Base-by-base conservation (phyloP, 371 early-diverging fungal species). In the Syncephalastrum sp. region DNA sequence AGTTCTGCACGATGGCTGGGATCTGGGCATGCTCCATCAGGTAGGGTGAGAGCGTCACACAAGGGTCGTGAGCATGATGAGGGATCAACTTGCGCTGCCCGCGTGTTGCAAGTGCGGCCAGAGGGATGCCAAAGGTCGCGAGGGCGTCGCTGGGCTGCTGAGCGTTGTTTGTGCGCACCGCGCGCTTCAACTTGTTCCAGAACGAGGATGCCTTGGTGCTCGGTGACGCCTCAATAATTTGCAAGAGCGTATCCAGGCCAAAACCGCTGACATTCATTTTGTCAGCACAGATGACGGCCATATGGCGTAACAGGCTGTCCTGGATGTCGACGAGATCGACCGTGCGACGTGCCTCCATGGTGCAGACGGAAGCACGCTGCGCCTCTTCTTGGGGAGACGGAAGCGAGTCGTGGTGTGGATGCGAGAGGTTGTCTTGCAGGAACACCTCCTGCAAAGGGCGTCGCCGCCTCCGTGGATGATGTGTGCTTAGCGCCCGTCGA, bases 1-100 rank as follows among this genome's bases (percentile, higher is more conserved):
- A 87, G 50, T 82, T 72, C 49, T 96, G 92, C 24, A 97, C 78
- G 73, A 97, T 89, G 53, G 72, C 64, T 33, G 98, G 98, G 25
- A 96, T 83, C 21, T 81, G 75, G 41, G 87, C 77, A 42, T 81
- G 57, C 19, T 61, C 57, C 19, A 63, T 56, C 47, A 67, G 70
- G 50, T 63, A 60, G 33, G 69, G 58, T n/a, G 72, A 47, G 72
- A 86, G 46, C 78, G 86, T 6, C 81, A 84, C 15, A 82, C 82
- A 3, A 77, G 3, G 48, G n/a, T 48, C 19, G 7, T 46, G 12
- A 23, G 47, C 10, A 3, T 46, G 47, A 2, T 46, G 47, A 15
- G 19, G 7, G 47, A 46, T 46, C 10, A 23, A 19, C 23, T 38
- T 75, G 2, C 88, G 81, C 48, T 90, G 87, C 49, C 87, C 82